Base-by-base conservation (phyloP, 495 filamentous ascomycete genomes). In the Endocarpon pusillum region DNA sequence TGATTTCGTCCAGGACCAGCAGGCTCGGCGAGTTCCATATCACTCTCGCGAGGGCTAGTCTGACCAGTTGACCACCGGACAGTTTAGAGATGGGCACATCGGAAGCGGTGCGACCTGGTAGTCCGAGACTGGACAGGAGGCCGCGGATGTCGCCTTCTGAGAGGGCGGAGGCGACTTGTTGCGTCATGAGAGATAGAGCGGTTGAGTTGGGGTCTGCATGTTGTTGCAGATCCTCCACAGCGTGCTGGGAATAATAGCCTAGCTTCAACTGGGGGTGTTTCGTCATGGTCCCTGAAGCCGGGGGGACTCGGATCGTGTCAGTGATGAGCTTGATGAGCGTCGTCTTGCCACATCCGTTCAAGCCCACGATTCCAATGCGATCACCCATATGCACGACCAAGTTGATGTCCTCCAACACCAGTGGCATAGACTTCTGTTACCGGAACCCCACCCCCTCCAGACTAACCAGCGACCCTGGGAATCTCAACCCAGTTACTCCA, bases 1-100 rank as follows among this genome's bases (percentile, higher is more conserved):
- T 87, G 12, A 78, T 73, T 49, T 91, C 81, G 45, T 91, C 81
- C 6, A 91, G 66, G 10, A 91, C 64, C 16, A 91, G 64, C 17
- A 79, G 59, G 19, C 83, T 79, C 29, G 81, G 81, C 8, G 62
- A 55, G 24, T 53, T 58, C 69, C 73, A 76, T 22, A 85, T 47
- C 3, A 85, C 51, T 32, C 68, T 54, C 8, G 79, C 79, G 26
- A 89, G 55, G 21, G 78, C 71, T n/a, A 80, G 54, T 12, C 81
- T 64, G n/a, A 85, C 58, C 6, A 79, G 58, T 53, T 89, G 81
- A 0, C 81, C 81, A 18, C 81, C 81, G 3, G 76, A 81, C 0
- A 89, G 55, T 42, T 69, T 65, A 16, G 52, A 47, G 0, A 89
- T 46, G 0, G 81, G 79, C 0, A 85, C 69, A 44, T 83, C 74